Evolutionary conservation across 2,329 filamentous ascomycete genomes (phyloP).

Genomic region (Claviceps paspali): DNA sequence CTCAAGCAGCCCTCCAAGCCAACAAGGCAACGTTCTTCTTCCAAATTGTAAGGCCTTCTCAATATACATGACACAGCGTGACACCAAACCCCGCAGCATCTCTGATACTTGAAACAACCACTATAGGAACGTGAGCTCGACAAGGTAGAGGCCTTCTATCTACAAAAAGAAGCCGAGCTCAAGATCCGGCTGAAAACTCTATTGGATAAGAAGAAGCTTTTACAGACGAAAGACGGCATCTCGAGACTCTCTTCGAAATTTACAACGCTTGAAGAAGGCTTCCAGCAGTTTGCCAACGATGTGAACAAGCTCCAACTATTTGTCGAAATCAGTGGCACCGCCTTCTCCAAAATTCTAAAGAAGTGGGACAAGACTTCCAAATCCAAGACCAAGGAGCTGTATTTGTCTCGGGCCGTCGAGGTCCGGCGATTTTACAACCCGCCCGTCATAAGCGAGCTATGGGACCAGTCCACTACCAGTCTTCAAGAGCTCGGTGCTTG

Average conservation of each 20-base stretch:
- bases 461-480: conserved; percentile 93
- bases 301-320: conserved; percentile 97
- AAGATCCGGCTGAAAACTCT: conserved; percentile 85
- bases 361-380: conserved; percentile 99
- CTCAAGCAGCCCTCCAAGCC: conserved; percentile 81
- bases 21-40: conserved; percentile 99
- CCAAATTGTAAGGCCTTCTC: conserved; percentile 52
- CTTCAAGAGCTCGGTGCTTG: conserved; percentile 88
- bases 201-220: conserved; percentile 83
- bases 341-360: conserved; percentile 96
- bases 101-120: background rate
- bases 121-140: conserved; percentile 85
- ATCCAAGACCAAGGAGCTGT: conserved; percentile 95
- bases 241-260: conserved; percentile 88
- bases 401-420: conserved; percentile 88
- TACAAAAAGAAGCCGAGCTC: conserved; percentile 97
- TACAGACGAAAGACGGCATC: conserved; percentile 66
- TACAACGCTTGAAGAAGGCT: conserved; percentile 87
- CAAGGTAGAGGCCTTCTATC: conserved; percentile 95
- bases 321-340: conserved; percentile 93
- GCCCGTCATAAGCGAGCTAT: conserved; percentile 89
- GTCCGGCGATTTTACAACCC: conserved; percentile 98
- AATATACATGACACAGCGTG: background rate
- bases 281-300: conserved; percentile 93
- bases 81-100: background rate